These are phyloP conservation scores for Epichloe hybrida DNA, from an alignment of 2,329 filamentous ascomycete genomes.

Conservation along the genomic window DNA sequence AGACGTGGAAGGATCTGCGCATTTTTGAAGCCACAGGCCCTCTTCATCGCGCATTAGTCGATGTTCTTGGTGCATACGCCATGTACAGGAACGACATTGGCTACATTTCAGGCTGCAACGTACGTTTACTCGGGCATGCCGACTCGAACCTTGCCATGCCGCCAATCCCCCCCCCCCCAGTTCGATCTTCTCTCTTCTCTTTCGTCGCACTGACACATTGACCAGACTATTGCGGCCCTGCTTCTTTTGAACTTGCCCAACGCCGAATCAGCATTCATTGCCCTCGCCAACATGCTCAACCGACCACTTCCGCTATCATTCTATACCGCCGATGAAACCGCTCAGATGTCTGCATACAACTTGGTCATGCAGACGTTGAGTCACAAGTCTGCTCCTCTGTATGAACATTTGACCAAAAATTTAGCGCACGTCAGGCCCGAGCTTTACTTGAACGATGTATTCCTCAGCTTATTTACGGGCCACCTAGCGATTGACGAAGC, in stretches of 20 bases:
- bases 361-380: slow-evolving; percentile 53
- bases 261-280: slow-evolving; percentile 51
- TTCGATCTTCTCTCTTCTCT: background rate
- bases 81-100: slow-evolving; percentile 76
- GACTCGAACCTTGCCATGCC: too few relatives aligned
- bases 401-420: slow-evolving; percentile 46
- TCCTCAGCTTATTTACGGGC: slow-evolving; percentile 50
- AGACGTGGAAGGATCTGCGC: slow-evolving; percentile 57
- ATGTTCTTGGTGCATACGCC: slow-evolving; percentile 65
- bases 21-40: slow-evolving; percentile 58
- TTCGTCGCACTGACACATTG: slow-evolving; percentile 9
- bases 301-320: slow-evolving; percentile 63
- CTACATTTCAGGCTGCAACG: slow-evolving; percentile 61
- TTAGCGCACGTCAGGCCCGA: slow-evolving; percentile 33
- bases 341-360: slow-evolving; percentile 55
- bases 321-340: slow-evolving; percentile 55
- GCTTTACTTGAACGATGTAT: slow-evolving; percentile 44
- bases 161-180: too few relatives aligned
- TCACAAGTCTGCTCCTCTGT: slow-evolving; percentile 49
- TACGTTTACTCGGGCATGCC: slow-evolving; percentile 28
- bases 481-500: slow-evolving; percentile 55
- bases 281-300: slow-evolving; percentile 66
- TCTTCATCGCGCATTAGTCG: slow-evolving; percentile 51
- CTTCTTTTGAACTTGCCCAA: slow-evolving; percentile 58
- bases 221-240: slow-evolving; percentile 56